A percentile compares a stretch with the other conserved stretches of the same genome.
Evolutionary conservation across 2,329 filamentous ascomycete species (phyloP).

Genomic region (Nemania sp.): DNA sequence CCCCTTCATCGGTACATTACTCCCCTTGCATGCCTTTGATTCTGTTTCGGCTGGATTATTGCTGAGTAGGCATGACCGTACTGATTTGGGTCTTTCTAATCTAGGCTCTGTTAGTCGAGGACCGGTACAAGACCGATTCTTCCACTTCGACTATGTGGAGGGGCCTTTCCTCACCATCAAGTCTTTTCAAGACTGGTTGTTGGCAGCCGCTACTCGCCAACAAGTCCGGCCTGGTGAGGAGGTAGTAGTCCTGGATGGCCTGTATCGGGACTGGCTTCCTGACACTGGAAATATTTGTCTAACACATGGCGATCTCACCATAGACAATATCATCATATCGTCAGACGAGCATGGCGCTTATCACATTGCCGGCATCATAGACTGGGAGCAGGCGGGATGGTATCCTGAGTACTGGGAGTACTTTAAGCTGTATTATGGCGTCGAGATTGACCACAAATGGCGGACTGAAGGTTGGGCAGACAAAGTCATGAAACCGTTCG

Average conservation of each 20-base stretch:
- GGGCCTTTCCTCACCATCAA: slow-evolving; percentile 29
- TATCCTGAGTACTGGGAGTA: slow-evolving; percentile 25
- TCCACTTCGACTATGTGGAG: slow-evolving; percentile 27
- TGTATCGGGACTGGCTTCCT: slow-evolving; percentile 30
- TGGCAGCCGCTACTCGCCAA: slow-evolving; percentile 26
- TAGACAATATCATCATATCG: slow-evolving; percentile 23
- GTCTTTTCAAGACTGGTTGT: slow-evolving; percentile 30
- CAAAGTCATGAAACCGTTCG: slow-evolving; percentile 23
- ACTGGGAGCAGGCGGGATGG: slow-evolving; percentile 21
- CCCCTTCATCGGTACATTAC: slow-evolving; percentile 26
- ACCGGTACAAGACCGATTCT: slow-evolving; percentile 30
- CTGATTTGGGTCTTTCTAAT: slow-evolving; percentile 16
- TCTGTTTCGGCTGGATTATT: slow-evolving; percentile 22
- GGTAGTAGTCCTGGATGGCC: slow-evolving; percentile 17
- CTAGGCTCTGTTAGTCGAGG: slow-evolving; percentile 25
- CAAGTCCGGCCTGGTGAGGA: slow-evolving; percentile 27
- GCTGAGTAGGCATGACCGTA: slow-evolving; percentile 18
- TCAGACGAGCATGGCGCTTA: slow-evolving; percentile 23
- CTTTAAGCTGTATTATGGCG: slow-evolving; percentile 29
- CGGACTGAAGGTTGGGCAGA: slow-evolving; percentile 21
- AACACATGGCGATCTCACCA: slow-evolving; percentile 30
- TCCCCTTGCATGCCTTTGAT: slow-evolving; percentile 16
- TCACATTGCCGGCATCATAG: slow-evolving; percentile 22
- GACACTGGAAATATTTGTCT: slow-evolving; percentile 26
- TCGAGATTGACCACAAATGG: slow-evolving; percentile 13